Evolutionary conservation across 257 asterid species (phyloP), one percentile per base, ranked within the genome.

Genomic region (Fraxinus cuspidata): DNA sequence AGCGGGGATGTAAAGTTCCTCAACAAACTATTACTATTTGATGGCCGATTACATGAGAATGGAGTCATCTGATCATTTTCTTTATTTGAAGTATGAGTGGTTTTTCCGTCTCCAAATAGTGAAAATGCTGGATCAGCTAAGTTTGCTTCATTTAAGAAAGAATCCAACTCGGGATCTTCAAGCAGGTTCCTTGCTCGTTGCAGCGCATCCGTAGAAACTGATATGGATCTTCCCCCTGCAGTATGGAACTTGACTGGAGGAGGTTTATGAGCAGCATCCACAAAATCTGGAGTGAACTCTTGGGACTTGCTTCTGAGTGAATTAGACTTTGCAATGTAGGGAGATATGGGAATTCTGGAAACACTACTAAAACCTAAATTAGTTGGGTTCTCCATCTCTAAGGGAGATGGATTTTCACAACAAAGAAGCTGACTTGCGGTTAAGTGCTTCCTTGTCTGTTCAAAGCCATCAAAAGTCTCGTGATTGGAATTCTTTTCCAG

Each of bases 181-280:
- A 96, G 98, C 77, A 96, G 89, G 84, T 89, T 89, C 81, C 85
- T 90, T 31, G 99, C 99, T 44, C 94, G 96, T 79, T 86, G 82
- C 88, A 96, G 81, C 82, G 98, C 99, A 82, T 92, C 96, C 72
- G 78, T 79, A 16, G 98, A 96, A 79, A 96, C 92, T 27, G 99
- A 89, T 83, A 96, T 87, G 72, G 98, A 92, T 86, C 97, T 89
- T 75, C 98, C 99, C 38, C 98, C 99, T 44, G 99, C 98, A 74
- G 99, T 96, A 8, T 90, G 97, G 84, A 93, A 96, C 87, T 85
- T 92, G 73, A 96, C 77, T 4, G 92, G 87, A 83, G 96, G 87
- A 79, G 97, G 88, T 84, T 89, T 85, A 27, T 75, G 63, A 65
- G 86, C 83, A 71, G 80, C 47, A 19, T 76, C 87, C 77, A 83